Evolutionary conservation across 2,329 filamentous ascomycete species (phyloP).

Genomic region (Bipolaris zeicola): DNA sequence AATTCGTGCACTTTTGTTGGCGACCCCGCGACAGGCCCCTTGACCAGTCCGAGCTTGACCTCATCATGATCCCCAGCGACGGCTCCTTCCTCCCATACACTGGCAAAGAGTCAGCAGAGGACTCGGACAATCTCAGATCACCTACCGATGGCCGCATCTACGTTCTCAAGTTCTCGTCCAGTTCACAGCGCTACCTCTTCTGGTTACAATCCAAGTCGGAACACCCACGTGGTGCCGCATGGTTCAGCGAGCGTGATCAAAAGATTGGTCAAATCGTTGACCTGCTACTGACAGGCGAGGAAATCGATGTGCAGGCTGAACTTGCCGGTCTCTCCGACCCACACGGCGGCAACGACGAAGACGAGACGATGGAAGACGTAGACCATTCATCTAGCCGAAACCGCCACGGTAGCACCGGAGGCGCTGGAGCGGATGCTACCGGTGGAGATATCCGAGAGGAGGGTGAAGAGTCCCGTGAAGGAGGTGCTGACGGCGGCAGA

Average conservation of each 20-base stretch:
- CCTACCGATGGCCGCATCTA: conserved; percentile 86
- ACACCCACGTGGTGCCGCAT: conserved; percentile 68
- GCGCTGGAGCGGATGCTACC: conserved; percentile 83
- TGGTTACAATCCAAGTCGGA: conserved; percentile 95
- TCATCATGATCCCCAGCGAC: conserved; percentile 92
- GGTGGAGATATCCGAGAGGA: conserved; percentile 92
- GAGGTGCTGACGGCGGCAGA: conserved; percentile 95
- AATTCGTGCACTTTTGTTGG: conserved; percentile 97
- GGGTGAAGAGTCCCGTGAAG: conserved; percentile 84
- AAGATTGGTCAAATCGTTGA: conserved; percentile 90
- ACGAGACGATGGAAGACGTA: conserved; percentile 69
- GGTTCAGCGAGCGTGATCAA: conserved; percentile 82
- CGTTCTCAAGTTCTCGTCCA: conserved; percentile 90
- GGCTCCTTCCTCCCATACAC: conserved; percentile 82
- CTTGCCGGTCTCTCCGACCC: conserved; percentile 65
- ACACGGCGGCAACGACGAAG: conserved; percentile 60
- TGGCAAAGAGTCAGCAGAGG: conserved; percentile 57
- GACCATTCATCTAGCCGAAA: conserved; percentile 44
- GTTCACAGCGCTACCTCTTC: conserved; percentile 88
- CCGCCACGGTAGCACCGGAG: conserved; percentile 63
- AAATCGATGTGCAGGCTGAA: conserved; percentile 77
- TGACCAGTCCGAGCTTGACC: conserved; percentile 78
- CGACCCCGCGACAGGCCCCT: conserved; percentile 74
- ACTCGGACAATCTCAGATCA: conserved; percentile 65
- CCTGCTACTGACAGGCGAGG: conserved; percentile 82